phyloP scores from a whole-genome alignment of 2,329 filamentous ascomycete species.

The Cladosporium oxysporum region DNA sequence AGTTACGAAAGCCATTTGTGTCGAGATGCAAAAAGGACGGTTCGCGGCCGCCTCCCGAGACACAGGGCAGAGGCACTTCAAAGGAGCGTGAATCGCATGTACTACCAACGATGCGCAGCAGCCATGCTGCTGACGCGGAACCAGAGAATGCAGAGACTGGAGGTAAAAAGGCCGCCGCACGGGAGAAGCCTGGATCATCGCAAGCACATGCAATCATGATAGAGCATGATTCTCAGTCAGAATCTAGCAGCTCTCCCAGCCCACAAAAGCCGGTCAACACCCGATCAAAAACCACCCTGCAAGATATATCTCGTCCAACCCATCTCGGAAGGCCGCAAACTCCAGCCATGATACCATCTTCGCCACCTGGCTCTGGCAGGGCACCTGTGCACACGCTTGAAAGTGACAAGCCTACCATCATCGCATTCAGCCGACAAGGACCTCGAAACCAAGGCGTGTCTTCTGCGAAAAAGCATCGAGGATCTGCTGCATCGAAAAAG shows the following conservation, averaged over 20 bases:
- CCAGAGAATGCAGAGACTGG: neutral
- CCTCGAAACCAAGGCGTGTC: constrained; percentile 37
- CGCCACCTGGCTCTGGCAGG: neutral
- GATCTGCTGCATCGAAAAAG: neutral
- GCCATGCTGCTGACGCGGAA: neutral
- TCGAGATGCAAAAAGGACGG: neutral
- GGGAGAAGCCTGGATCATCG: constrained; percentile 3
- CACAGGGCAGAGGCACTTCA: neutral
- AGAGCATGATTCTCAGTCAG: neutral
- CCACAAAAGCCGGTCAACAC: neutral
- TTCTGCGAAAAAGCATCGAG: neutral
- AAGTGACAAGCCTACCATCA: constrained; percentile 29
- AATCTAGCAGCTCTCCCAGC: constrained; percentile 1
- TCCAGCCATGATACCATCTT: constrained; percentile 1
- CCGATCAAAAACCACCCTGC: neutral
- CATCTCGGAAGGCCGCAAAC: neutral
- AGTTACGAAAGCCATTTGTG: neutral
- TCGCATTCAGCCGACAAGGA: constrained; percentile 32
- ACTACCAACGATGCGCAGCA: neutral
- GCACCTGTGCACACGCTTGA: neutral
- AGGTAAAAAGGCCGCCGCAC: neutral
- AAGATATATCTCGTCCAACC: too few relatives aligned
- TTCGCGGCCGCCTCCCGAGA: neutral
- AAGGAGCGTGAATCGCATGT: neutral
- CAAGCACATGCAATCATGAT: constrained; percentile 11